These are phyloP conservation scores for Prunus mira DNA, from an alignment of 306 rosid species.

Conservation along the genomic window DNA sequence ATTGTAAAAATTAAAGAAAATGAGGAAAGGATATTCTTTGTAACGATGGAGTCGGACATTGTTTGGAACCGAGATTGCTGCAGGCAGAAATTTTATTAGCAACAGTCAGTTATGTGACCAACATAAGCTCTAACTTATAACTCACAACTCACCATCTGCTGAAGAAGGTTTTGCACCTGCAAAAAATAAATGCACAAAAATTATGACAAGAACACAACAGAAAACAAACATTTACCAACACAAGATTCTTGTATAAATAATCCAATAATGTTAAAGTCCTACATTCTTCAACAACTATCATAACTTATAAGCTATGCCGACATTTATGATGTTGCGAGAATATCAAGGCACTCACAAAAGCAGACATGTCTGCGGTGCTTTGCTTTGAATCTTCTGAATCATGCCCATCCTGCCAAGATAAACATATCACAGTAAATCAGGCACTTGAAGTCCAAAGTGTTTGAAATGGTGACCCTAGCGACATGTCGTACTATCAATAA, in stretches of 20 bases:
- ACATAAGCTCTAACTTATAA: constrained; percentile 14
- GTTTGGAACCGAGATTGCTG: constrained; percentile 94
- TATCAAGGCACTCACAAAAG: constrained; percentile 61
- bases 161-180: constrained; percentile 98
- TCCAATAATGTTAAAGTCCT: neutral
- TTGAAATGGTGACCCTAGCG: neutral
- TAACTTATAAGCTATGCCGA: neutral
- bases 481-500: neutral
- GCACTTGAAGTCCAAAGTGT: neutral
- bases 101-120: constrained; percentile 8
- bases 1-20: constrained; percentile 3
- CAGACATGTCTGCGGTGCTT: constrained; percentile 96
- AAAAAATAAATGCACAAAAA: constrained; percentile 3
- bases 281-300: neutral
- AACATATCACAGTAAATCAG: neutral
- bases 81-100: constrained; percentile 35
- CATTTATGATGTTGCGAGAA: neutral
- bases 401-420: constrained; percentile 63
- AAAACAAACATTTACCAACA: neutral
- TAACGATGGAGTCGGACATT: constrained; percentile 88
- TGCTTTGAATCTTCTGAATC: constrained; percentile 77
- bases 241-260: neutral
- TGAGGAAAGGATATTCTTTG: constrained; percentile 83
- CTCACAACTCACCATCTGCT: constrained; percentile 83
- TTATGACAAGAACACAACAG: constrained; percentile 23